Evolutionary conservation across 768 basidiomycete genomes (phyloP), one percentile per base, ranked within the genome.

Genomic region (Arthromyces matolae): DNA sequence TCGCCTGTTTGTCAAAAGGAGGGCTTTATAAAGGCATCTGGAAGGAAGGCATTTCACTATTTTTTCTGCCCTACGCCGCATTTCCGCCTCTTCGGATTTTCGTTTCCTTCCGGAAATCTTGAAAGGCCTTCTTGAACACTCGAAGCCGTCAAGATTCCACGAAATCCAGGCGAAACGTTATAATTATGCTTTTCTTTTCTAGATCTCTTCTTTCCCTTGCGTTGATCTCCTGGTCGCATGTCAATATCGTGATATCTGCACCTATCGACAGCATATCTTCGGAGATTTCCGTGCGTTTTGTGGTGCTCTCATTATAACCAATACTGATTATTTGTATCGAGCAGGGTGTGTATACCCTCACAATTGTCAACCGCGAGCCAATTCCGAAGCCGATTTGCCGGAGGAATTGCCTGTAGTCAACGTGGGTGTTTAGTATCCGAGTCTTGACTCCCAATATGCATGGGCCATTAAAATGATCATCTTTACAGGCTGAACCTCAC

Each of bases 151-250:
- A n/a, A n/a, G n/a, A n/a, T n/a, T n/a, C n/a, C n/a, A n/a, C n/a
- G n/a, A n/a, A n/a, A n/a, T n/a, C n/a, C n/a, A n/a, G n/a, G n/a
- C 27, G 7, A 37, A 28, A 35, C 12, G 10, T 18, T 24, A 9
- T 46, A n/a, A 34, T 22, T 20, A 54, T 55, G 51, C 33, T 34
- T 5, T 27, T 34, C 12, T 16, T 39, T 14, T 33, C 23, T n/a
- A n/a, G n/a, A n/a, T n/a, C 46, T 35, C 36, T 45, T n/a, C 29
- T 49, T 45, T 35, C 36, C 18, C 29, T 52, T 23, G 44, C 23
- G 13, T 39, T 55, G 8, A 42, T 45, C 29, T 54, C 45, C 53
- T 54, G 53, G 48, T 39, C 49, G 39, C 50, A 29, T 22, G 49
- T 43, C n/a, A 24, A 23, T 24, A 44, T 49, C 28, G 44, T 42